Evolutionary conservation across 106 monocot species (phyloP), one percentile per base, ranked within the genome.

Genomic region (Vanilla planifolia): DNA sequence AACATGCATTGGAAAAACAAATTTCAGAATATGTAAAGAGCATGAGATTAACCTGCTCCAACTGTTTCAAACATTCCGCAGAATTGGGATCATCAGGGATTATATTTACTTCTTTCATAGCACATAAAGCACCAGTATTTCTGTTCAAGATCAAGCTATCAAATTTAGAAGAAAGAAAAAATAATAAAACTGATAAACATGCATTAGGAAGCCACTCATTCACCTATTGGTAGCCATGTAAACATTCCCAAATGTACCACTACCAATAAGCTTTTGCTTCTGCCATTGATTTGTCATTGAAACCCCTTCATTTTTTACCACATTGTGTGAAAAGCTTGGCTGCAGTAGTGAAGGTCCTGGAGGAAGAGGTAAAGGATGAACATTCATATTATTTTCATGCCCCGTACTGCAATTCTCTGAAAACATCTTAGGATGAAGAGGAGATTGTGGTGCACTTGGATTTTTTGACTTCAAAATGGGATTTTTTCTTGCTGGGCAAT

Each of bases 81-180:
- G 90, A 96, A 63, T 84, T 90, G 36, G 91, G 65, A 46, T 96
- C 91, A 74, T 84, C 96, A 61, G 80, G 76, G 43, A 91, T 81
- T 43, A 96, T 64, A 75, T 81, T 79, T 24, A 96, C 96, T 84
- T 96, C 96, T 71, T 96, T 96, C 96, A 96, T 96, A 50, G 96
- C 96, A 77, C 96, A 96, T 35, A 75, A 68, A 41, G 96, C 83
- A 56, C 96, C 96, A 30, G 75, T 91, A 53, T 86, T 59, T 71
- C 86, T 95, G 75, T 51, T 45, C 5, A 67, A 51, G 22, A 67
- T 72, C 23, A 50, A 13, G 11, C 33, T 15, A 22, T 58, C 53
- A 71, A 61, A 42, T 7, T 43, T 43, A 1, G 32, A 67, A 64
- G 17, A 23, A 24, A 9, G 15, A 56, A 17, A 26, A 25, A 60